Evolutionary conservation across 345 rosid species (phyloP), one percentile per base, ranked within the genome.

Genomic region (Noccaea caerulescens): DNA sequence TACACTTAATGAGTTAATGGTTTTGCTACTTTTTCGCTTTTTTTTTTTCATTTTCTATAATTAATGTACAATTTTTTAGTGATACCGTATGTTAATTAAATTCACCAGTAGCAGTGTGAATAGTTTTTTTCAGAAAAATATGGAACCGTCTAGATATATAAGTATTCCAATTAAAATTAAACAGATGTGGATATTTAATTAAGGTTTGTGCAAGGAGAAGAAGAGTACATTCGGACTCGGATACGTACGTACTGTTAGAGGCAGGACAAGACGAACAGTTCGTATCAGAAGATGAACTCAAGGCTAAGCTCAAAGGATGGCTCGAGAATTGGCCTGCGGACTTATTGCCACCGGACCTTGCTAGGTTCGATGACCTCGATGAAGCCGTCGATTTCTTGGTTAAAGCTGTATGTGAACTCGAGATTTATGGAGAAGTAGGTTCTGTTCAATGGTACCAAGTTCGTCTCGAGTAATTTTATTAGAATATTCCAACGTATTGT

Each of bases 371-470:
- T 53, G 78, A 72, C 54, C 45, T 86, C 1, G 92, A 91, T 25
- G 97, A 83, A 43, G 96, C 94, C 3, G 92, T 87, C 57, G 77
- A 88, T 27, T 90, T 79, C 81, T 76, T 91, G 62, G 76, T 93
- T 34, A 82, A 77, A 46, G 81, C 88, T 39, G 94, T 85, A 1
- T 88, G 97, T 69, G 98, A 90, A 71, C 91, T 88, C 44, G 88
- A 88, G 58, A 84, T 92, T 58, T 85, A 87, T 44, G 98, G 93
- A 25, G 89, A 86, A 57, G 89, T 83, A 8, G 92, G 98, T 53
- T 78, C 92, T 30, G 84, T 92, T 63, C 96, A 92, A 51, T 92
- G 96, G 98, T 89, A 84, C 18, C 83, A 92, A 84, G 88, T 92
- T 75, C 86, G 90, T 38, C 68, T 92, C 51, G 96, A 92, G 39